These are phyloP conservation scores for Luffa acutangula DNA, from an alignment of 306 rosid species.

Conservation along the genomic window DNA sequence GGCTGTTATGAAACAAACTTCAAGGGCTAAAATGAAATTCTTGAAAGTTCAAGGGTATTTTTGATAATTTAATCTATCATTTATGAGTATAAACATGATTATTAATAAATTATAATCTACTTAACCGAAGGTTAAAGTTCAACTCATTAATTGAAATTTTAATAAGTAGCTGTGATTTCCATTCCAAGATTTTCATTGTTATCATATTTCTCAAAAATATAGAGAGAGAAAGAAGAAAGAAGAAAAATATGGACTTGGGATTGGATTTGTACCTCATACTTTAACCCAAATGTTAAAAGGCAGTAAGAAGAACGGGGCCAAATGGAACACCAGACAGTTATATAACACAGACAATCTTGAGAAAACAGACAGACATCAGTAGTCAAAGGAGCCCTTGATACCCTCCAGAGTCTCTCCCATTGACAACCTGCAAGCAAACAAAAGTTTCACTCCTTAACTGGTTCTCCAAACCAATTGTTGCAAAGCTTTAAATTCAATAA, in stretches of 20 bases:
- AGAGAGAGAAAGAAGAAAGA: neutral
- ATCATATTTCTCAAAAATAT: neutral
- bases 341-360: neutral
- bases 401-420: conserved; percentile 80
- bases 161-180: neutral
- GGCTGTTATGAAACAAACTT: no score
- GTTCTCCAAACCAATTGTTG: neutral
- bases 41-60: no score
- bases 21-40: no score
- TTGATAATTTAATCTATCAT: neutral
- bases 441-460: neutral
- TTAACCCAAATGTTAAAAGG: neutral
- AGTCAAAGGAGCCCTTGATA: conserved; percentile 61
- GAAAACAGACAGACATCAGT: conserved; percentile 12
- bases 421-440: conserved; percentile 52
- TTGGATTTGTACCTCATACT: neutral
- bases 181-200: neutral
- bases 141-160: neutral
- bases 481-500: neutral
- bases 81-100: neutral
- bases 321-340: neutral
- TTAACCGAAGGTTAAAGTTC: neutral
- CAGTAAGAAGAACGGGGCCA: neutral
- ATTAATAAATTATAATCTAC: neutral
- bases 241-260: neutral